phyloP scores from a whole-genome alignment of 1,139 yeast genomes.

The Trichomonascaceae sp. region DNA sequence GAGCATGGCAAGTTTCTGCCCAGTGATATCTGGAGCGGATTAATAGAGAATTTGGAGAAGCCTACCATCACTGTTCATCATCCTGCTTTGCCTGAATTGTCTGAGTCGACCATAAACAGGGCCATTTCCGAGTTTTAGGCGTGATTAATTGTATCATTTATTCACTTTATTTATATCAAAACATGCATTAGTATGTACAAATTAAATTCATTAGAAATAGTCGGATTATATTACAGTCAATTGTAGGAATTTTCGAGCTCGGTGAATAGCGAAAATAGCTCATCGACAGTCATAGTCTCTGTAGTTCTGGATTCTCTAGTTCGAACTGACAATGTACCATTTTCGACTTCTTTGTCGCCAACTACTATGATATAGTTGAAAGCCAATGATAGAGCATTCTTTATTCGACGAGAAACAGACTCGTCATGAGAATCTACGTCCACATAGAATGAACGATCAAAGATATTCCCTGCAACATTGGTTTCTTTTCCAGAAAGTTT shows the following conservation, averaged over 20 bases:
- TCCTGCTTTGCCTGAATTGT: conserved; percentile 19
- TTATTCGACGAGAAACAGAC: conserved; percentile 73
- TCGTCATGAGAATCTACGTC: conserved; percentile 72
- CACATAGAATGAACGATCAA: conserved; percentile 60
- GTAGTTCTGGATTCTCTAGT: conserved; percentile 49
- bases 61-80: conserved; percentile 21
- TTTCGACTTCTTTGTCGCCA: conserved; percentile 77
- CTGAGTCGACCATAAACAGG: conserved; percentile 15
- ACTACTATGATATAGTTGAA: conserved; percentile 75
- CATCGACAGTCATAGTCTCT: conserved; percentile 25
- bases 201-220: conserved; percentile 1
- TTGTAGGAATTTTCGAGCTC: conserved; percentile 24
- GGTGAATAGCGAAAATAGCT: conserved; percentile 23
- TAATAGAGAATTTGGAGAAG: conserved; percentile 30
- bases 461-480: conserved; percentile 31
- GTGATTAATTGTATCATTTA: neutral
- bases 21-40: conserved; percentile 43
- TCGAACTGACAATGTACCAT: conserved; percentile 61
- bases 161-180: neutral
- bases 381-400: conserved; percentile 70
- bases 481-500: conserved; percentile 41
- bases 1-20: conserved; percentile 51
- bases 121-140: conserved; percentile 15
- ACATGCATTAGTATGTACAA: conserved; percentile 7
- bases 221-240: conserved; percentile 7